Conservation (phyloP, 2,329 filamentous ascomycete genomes). For the Epichloe bromicola region DNA sequence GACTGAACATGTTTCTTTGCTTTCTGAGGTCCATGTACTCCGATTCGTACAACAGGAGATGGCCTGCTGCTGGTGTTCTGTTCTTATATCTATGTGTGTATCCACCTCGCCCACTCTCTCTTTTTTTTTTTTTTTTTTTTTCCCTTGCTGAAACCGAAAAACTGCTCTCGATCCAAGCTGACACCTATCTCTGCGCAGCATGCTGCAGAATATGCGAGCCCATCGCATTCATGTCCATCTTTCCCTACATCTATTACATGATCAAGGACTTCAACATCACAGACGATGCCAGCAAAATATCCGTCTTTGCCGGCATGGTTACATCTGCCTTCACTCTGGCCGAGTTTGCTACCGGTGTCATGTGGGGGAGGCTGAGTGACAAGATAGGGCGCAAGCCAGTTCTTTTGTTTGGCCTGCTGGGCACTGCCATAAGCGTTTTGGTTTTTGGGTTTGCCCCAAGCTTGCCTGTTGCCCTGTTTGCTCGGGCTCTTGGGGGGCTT, state of each 20-base stretch:
- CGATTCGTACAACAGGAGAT: conserved; percentile 1
- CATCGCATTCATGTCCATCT: conserved; percentile 99
- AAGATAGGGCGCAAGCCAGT: conserved; percentile 86
- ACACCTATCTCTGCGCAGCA: conserved; percentile 34
- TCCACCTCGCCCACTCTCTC: conserved; percentile 19
- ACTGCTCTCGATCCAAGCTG: background rate
- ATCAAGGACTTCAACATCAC: conserved; percentile 82
- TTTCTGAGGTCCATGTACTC: background rate
- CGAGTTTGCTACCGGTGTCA: conserved; percentile 81
- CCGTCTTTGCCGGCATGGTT: conserved; percentile 89
- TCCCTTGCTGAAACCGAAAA: background rate
- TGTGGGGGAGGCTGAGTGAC: conserved; percentile 95
- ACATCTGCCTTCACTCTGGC: conserved; percentile 93
- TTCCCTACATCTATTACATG: conserved; percentile 98
- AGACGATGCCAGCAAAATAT: conserved; percentile 64
- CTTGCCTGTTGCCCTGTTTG: conserved; percentile 70
- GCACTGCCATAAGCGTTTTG: conserved; percentile 85
- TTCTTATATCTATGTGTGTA: conserved; percentile 24
- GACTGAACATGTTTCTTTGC: conserved; percentile 1
- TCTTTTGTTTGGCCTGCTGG: conserved; percentile 74
- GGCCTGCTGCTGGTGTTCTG: conserved; percentile 4
- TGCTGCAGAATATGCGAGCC: conserved; percentile 95
- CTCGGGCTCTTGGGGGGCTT: conserved; percentile 71
- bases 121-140: no score
- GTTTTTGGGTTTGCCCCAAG: conserved; percentile 83